Evolutionary conservation across 345 rosid genomes (phyloP).

Genomic region (Eucalyptus erythrocorys): DNA sequence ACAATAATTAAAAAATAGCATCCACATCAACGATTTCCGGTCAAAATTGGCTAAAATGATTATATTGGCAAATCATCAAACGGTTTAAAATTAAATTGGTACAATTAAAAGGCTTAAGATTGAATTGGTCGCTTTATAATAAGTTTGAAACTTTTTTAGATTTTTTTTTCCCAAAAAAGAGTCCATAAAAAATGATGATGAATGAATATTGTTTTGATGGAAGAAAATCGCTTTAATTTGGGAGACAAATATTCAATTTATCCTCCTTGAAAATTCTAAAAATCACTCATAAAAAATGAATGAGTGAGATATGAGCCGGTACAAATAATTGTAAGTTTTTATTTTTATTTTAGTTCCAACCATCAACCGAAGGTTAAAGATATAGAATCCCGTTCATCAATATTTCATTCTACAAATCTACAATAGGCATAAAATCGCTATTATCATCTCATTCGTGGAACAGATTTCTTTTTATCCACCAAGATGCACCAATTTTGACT

Average conservation of each 20-base stretch:
- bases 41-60: too few relatives aligned
- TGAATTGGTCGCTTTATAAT: rapidly evolving
- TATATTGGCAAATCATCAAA: too few relatives aligned
- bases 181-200: neutral
- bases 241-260: neutral
- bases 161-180: too few relatives aligned
- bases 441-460: neutral
- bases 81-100: rapidly evolving
- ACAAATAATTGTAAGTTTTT: neutral
- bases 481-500: neutral
- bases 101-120: rapidly evolving
- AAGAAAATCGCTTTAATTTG: neutral
- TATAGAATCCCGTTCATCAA: neutral
- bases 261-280: neutral
- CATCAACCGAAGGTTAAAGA: neutral
- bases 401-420: neutral
- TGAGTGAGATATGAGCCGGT: neutral
- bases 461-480: neutral
- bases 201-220: neutral
- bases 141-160: too few relatives aligned
- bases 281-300: neutral
- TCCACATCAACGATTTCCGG: rapidly evolving
- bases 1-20: rapidly evolving
- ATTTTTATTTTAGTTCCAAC: neutral
- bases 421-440: neutral